These are phyloP conservation scores for Syncephalis plumigaleata DNA, from an alignment of 371 early-diverging fungal genomes.

Conservation along the genomic window DNA sequence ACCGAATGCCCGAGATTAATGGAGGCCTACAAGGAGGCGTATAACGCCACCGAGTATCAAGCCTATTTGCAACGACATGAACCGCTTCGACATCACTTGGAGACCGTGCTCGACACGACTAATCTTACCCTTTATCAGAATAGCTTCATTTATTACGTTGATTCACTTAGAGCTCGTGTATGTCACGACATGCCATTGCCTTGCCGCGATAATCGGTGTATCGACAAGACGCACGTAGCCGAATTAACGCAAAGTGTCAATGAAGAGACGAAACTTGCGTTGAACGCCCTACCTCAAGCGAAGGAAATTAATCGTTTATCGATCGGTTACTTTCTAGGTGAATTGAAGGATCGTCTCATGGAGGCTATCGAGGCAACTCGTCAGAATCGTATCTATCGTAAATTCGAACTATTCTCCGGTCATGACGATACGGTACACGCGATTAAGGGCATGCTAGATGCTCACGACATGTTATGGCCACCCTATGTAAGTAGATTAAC, in stretches of 20 bases:
- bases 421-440: slow-evolving; percentile 30
- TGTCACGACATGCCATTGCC: slow-evolving; percentile 26
- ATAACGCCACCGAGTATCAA: background rate
- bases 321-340: slow-evolving; percentile 24
- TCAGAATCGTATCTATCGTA: background rate
- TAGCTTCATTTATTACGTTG: slow-evolving; percentile 20
- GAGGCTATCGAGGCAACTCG: slow-evolving; percentile 8
- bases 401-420: slow-evolving; percentile 25
- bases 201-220: slow-evolving; percentile 17
- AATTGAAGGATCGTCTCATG: slow-evolving; percentile 20
- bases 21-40: background rate
- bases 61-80: background rate
- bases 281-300: slow-evolving; percentile 17
- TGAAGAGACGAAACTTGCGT: slow-evolving; percentile 15
- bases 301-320: slow-evolving; percentile 14
- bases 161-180: slow-evolving; percentile 22
- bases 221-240: slow-evolving; percentile 11
- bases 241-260: slow-evolving; percentile 15
- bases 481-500: slow-evolving; percentile 20
- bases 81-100: slow-evolving; percentile 3
- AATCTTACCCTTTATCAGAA: slow-evolving; percentile 4
- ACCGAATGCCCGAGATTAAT: background rate
- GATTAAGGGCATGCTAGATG: slow-evolving; percentile 20
- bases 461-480: slow-evolving; percentile 28
- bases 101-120: slow-evolving; percentile 11